These are phyloP conservation scores for Cutaneotrichosporon cavernicola DNA, from an alignment of 1,284 basidiomycete species.

Conservation along the genomic window DNA sequence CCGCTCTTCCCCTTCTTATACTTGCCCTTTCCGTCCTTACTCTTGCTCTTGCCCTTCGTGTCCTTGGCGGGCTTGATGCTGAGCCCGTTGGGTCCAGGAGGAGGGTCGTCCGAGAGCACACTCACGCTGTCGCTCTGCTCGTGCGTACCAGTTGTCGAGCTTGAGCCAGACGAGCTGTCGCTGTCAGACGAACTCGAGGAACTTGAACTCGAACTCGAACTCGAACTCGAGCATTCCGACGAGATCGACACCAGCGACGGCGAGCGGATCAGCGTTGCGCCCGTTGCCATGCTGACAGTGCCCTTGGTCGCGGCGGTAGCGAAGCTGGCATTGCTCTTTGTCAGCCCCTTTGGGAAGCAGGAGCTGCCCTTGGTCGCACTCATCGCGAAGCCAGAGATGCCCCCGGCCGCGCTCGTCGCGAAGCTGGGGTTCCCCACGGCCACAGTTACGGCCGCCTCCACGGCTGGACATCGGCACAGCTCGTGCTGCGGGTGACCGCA, in stretches of 20 bases:
- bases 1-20: not conserved
- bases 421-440: not conserved
- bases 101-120: not conserved
- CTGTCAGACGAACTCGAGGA: not conserved
- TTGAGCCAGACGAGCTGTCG: not conserved
- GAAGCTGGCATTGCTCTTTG: too few species aligned
- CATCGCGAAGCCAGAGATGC: not conserved
- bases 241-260: not conserved
- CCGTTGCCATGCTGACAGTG: not conserved
- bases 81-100: not conserved
- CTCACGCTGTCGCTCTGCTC: not conserved
- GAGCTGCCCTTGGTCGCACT: not conserved
- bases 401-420: not conserved
- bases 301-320: not conserved
- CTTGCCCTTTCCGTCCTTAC: not conserved
- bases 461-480: not conserved
- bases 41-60: not conserved
- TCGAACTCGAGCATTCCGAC: not conserved
- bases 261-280: not conserved
- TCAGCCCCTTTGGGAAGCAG: too few species aligned
- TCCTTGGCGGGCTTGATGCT: not conserved
- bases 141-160: not conserved
- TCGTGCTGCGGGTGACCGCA: not conserved
- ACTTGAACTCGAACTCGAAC: not conserved
- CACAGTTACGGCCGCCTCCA: not conserved